Percentiles rank a stretch among this genome's conserved stretches.
These are phyloP conservation scores for Neopestalotiopsis sp. DNA, from an alignment of 2,329 filamentous ascomycete species.

Conservation along the genomic window DNA sequence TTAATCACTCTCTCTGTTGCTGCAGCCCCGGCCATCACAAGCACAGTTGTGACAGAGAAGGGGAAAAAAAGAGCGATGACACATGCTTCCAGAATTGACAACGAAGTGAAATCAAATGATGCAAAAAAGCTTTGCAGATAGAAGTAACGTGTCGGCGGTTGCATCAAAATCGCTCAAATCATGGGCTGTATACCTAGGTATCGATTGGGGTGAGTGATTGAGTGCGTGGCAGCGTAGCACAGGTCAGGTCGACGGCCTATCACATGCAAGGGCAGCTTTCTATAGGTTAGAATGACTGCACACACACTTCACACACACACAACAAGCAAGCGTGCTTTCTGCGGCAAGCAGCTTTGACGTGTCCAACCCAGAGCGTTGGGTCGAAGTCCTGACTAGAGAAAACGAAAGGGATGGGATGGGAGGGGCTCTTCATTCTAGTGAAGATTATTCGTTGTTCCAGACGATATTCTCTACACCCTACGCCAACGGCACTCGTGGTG, in stretches of 20 bases:
- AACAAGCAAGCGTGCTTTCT: too few relatives aligned
- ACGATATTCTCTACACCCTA: not conserved
- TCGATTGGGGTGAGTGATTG: not conserved
- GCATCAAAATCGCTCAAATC: not conserved
- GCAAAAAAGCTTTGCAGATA: too few relatives aligned
- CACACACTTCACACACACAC: too few relatives aligned
- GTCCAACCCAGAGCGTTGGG: constrained; percentile 17
- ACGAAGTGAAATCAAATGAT: too few relatives aligned
- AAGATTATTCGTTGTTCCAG: not conserved
- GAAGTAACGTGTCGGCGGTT: too few relatives aligned
- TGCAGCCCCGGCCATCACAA: too few relatives aligned
- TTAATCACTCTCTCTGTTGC: too few relatives aligned
- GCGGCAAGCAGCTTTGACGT: not conserved
- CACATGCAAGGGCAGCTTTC: not conserved
- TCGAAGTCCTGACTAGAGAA: not conserved
- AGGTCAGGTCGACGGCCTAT: not conserved
- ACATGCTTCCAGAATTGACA: too few relatives aligned
- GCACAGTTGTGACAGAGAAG: too few relatives aligned
- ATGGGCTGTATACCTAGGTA: not conserved
- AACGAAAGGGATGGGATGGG: not conserved
- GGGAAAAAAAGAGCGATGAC: too few relatives aligned
- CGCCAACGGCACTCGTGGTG: not conserved
- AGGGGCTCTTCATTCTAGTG: not conserved
- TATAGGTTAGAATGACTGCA: not conserved
- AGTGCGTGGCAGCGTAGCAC: not conserved